Evolutionary conservation across 1,284 basidiomycete species (phyloP), one percentile per base, ranked within the genome.

Genomic region (Fomes fomentarius): DNA sequence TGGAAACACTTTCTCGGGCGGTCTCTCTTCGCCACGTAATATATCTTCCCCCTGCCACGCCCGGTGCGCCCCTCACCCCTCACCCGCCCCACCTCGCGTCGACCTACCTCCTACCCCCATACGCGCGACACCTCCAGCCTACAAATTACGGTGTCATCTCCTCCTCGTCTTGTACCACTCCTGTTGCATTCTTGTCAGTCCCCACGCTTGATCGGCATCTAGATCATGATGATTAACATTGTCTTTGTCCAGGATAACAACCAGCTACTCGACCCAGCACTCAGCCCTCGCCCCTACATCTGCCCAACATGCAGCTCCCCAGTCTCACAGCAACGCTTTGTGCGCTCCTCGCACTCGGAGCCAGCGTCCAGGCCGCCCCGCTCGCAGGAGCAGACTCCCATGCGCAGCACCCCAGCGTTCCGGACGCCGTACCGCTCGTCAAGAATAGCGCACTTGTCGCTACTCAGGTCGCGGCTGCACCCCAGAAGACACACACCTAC

Each of bases 301-400:
- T 10, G 10, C 67, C 81, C 38, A 49, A 10, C 37, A 44, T 44
- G 42, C 42, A 44, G 42, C n/a, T 44, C 26, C 17, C 8, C 25
- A 42, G 9, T 19, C 41, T 31, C 28, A 21, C 42, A 6, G n/a
- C 42, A 3, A 11, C 25, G 17, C 15, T 44, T n/a, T 17, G 30
- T 17, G 42, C 42, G 11, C 28, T 30, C 26, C 28, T 44, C 28
- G 17, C 42, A 21, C 42, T 44, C 42, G 42, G 26, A 14, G 10
- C 28, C n/a, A 21, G 26, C 28, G 14, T 30, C 26, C 26, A 21
- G 17, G 42, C 42, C 17, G 42, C 14, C 28, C 42, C 42, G 42
- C 42, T 44, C 25, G 42, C 42, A 31, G 28, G 28, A n/a, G n/a
- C n/a, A n/a, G n/a, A n/a, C n/a, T n/a, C 42, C n/a, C 25, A 14